Evolutionary conservation across 2,329 filamentous ascomycete genomes (phyloP), one percentile per base, ranked within the genome.

Genomic region (Fusarium falciforme): DNA sequence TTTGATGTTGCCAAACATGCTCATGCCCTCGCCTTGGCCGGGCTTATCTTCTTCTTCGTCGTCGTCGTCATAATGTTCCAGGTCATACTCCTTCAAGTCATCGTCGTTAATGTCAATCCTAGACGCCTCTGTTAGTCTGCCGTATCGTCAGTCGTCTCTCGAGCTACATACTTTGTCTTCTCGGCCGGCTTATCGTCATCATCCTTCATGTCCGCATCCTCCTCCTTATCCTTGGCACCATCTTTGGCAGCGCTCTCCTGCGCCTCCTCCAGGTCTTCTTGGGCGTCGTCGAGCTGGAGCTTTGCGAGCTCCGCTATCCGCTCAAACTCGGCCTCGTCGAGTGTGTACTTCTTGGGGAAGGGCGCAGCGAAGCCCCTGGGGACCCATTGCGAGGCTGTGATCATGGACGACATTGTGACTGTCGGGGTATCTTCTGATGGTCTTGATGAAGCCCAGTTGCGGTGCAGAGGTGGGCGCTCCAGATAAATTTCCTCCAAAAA

Each of bases 1-100:
- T 83, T 96, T 97, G 81, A 97, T 90, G 81, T 98, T 98, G 80
- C 95, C 95, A 81, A 99, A 98, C 90, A 98, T 98, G 78, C 92
- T 93, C 88, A 96, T 92, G 63, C 92, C 89, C 79, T 94, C 92
- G 59, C 89, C 91, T 20, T 84, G 84, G 25, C 86, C 87, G 22
- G 86, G 68, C 35, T 77, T 74, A 9, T 74, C 71, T 31, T 81
- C 82, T 17, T 94, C 90, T 33, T 91, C 91, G 55, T 35, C 35
- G 35, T 96, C 93, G 76, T 96, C 93, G 78, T 99, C 96, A 82
- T 99, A 99, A 83, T 98, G 92, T 74, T 98, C 96, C 64, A 99
- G 89, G 80, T 99, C 93, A 84, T 98, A 99, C 84, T 99, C 95
- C 84, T 96, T 96, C 59, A 99, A 88, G 81, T 98, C 95, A 76